Base-by-base conservation (phyloP, 805 yeast genomes). In the Monosporozyma solicola region DNA sequence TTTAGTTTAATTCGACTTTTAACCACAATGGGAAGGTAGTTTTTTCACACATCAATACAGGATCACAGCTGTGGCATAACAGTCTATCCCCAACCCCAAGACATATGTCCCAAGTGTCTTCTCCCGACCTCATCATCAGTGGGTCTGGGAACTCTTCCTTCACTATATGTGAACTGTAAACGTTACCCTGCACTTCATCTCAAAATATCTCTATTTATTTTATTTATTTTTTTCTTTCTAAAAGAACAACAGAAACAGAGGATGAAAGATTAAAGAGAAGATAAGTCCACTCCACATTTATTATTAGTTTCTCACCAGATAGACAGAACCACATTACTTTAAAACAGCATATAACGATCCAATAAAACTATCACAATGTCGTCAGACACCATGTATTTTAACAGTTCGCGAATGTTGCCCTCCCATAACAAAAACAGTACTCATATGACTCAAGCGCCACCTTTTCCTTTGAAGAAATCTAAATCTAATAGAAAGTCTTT, bases 311-410 rank as follows among this genome's bases (percentile, higher is more conserved):
- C 39, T 35, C 11, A 24, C 46, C 20, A 43, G 9, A 22, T 20
- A 43, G 13, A 32, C 11, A 11, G 35, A 32, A 32, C 35, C 35
- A 32, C 15, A 2, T 32, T 32, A 32, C 35, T 13, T 35, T 35
- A 13, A 13, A 35, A 35, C 39, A 35, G n/a, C n/a, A 1, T 13
- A 35, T 35, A 43, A 15, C 35, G 47, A 35, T 35, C 43, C n/a
- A 51, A 47, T 24, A 51, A 16, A 27, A 32, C 45, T 32, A 27
- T 43, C 20, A 16, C 32, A 5, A 65, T 66, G 70, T 64, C 69
- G 16, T 57, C 66, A 16, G 69, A 65, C 58, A 64, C 70, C 37
- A 64, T 59, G 66, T 65, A 65, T 51, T 54, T 65, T 54, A 65
- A 65, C 50, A 66, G 66, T 54, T 60, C 69, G 35, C 57, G 67